phyloP scores from a whole-genome alignment of 2,329 filamentous ascomycete genomes.

The Fusarium penzigii region DNA sequence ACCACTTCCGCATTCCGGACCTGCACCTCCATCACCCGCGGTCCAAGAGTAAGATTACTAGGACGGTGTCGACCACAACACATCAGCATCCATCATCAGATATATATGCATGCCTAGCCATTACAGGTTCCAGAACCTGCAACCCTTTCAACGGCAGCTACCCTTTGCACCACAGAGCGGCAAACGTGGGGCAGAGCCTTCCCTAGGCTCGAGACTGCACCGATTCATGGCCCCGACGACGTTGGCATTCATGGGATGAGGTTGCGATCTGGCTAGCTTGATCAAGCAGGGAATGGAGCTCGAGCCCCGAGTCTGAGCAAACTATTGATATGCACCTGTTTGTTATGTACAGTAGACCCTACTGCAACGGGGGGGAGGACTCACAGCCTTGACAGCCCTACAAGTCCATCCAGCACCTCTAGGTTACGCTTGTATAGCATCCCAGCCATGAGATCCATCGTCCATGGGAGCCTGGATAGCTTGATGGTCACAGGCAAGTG shows the following conservation, averaged over 20 bases:
- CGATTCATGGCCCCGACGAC: background rate
- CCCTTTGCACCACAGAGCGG: background rate
- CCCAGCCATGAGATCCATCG: constrained; percentile 7
- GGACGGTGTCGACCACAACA: constrained; percentile 2
- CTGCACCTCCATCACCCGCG: constrained; percentile 10
- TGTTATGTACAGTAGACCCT: too few species aligned
- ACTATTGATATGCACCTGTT: too few species aligned
- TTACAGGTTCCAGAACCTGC: constrained; percentile 5
- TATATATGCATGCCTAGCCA: constrained; percentile 19
- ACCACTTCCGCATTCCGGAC: constrained; percentile 12
- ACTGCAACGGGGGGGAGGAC: too few species aligned
- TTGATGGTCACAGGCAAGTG: constrained; percentile 8
- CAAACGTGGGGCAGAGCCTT: background rate
- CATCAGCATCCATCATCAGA: constrained; percentile 20
- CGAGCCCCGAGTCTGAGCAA: too few species aligned
- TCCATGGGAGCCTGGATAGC: constrained; percentile 11
- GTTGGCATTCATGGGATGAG: background rate
- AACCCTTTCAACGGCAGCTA: background rate
- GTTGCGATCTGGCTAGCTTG: too few species aligned
- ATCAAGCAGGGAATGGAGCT: too few species aligned
- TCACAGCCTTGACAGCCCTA: background rate
- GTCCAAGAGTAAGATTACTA: constrained; percentile 3
- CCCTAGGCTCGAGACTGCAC: background rate
- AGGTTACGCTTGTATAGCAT: constrained; percentile 15
- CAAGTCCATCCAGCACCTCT: background rate